Evolutionary conservation across 768 basidiomycete genomes (phyloP), one percentile per base, ranked within the genome.

Genomic region (Termitomyces eurrhizus): DNA sequence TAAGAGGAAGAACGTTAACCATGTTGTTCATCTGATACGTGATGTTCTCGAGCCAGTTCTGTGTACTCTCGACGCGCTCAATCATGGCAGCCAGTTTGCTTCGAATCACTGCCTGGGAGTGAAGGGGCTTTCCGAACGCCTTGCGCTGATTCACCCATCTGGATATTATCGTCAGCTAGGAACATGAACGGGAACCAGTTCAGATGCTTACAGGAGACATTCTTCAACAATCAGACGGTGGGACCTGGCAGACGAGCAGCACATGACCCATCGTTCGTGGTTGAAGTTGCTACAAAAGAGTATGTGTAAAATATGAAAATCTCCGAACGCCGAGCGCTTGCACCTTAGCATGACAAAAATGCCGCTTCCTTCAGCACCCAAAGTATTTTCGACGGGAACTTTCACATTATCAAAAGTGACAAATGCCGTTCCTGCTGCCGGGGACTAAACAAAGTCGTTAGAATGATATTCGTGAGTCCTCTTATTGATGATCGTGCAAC

Each of bases 241-340:
- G 57, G 75, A 74, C 62, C 89, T 80, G 52, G 86, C 86, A 29
- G 83, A 86, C 36, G 83, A 77, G 66, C 90, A 91, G 70, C 83
- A 85, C 90, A 94, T 95, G 56, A 91, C 89, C 93, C 92, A 95
- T 69, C 91, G 88, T 70, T 95, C 95, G 74, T 95, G 93, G 72
- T 95, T 96, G 76, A 96, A 97, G 76, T 97, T 97, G 63, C 85
- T 88, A 48, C 9, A 56, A 48, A 60, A 18, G 41, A 59, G 37
- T 55, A 49, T 57, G 24, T 57, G 11, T 54, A 8, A 3, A n/a
- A 44, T 35, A 11, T 21, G 0, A 9, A 29, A 56, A 36, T 35
- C 29, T 24, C n/a, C 39, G 56, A 13, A 45, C 29, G 39, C 4
- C 24, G 32, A n/a, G 58, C 35, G 65, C 55, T 51, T 65, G 29